Conservation (phyloP, 495 filamentous ascomycete genomes). For the Penicillium pancosmium region DNA sequence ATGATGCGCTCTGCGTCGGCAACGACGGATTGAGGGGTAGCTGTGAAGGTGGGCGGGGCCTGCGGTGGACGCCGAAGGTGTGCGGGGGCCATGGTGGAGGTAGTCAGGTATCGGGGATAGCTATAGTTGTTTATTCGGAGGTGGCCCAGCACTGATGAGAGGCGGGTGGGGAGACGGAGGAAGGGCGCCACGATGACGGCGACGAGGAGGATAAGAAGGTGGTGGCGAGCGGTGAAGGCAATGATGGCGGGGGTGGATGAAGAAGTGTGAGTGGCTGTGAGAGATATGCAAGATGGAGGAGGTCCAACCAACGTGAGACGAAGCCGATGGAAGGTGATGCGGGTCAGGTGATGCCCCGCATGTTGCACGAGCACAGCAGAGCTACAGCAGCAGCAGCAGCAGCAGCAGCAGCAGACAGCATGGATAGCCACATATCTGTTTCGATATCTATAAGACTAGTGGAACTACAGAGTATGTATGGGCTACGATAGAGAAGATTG, state of each 20-base stretch:
- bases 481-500: not conserved
- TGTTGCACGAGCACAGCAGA: not conserved
- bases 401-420: not conserved
- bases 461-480: not conserved
- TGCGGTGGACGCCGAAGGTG: slow-evolving; percentile 74
- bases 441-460: too few relatives aligned
- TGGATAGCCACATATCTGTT: not conserved
- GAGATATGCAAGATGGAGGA: slow-evolving; percentile 1
- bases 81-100: slow-evolving; percentile 66
- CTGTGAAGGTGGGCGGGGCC: slow-evolving; percentile 81
- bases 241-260: slow-evolving; percentile 22
- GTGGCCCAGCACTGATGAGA: slow-evolving; percentile 63
- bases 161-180: slow-evolving; percentile 57
- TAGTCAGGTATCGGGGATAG: slow-evolving; percentile 53
- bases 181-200: slow-evolving; percentile 80
- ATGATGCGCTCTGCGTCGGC: slow-evolving; percentile 77
- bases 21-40: slow-evolving; percentile 75
- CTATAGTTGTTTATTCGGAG: slow-evolving; percentile 41
- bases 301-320: slow-evolving; percentile 8
- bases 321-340: slow-evolving; percentile 5
- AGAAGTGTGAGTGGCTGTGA: slow-evolving; percentile 4
- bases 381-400: too few relatives aligned
- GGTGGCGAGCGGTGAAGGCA: slow-evolving; percentile 37
- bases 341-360: slow-evolving; percentile 15
- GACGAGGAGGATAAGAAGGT: slow-evolving; percentile 62